A percentile compares a stretch with the other conserved stretches of the same genome.
Conservation (phyloP, 2,329 filamentous ascomycete species). For the Huntiella bhutanensis region DNA sequence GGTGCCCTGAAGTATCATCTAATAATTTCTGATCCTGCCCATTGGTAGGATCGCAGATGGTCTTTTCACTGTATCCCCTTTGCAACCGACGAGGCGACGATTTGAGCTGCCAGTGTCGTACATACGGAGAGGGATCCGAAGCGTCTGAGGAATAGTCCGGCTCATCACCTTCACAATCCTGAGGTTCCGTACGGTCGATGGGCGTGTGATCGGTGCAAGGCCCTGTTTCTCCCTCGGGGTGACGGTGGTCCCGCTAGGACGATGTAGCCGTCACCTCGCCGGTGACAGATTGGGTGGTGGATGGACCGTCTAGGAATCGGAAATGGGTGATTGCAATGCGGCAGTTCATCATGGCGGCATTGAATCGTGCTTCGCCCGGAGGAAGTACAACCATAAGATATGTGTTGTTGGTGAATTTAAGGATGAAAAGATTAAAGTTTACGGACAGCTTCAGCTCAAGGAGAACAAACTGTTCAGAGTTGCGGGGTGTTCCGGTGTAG, state of each 20-base stretch:
- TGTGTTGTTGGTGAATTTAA: slow-evolving; percentile 92
- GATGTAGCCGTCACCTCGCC: slow-evolving; percentile 3
- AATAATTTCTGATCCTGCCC: too few relatives aligned
- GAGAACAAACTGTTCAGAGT: slow-evolving; percentile 61
- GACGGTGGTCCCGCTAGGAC: slow-evolving; percentile 11
- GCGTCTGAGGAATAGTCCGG: too few relatives aligned
- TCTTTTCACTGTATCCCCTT: too few relatives aligned
- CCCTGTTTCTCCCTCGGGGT: background rate
- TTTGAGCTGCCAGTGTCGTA: too few relatives aligned
- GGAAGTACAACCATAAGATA: slow-evolving; percentile 87
- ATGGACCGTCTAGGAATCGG: slow-evolving; percentile 39
- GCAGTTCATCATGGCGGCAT: slow-evolving; percentile 77
- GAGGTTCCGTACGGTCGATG: background rate
- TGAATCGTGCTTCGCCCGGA: slow-evolving; percentile 79
- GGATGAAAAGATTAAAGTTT: slow-evolving; percentile 82
- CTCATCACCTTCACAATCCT: background rate
- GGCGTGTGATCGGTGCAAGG: background rate
- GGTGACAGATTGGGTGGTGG: slow-evolving; percentile 2
- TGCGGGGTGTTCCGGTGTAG: slow-evolving; percentile 63
- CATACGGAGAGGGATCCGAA: too few relatives aligned
- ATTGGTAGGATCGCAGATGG: too few relatives aligned
- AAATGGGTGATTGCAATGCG: slow-evolving; percentile 73
- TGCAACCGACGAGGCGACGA: too few relatives aligned
- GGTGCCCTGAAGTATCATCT: too few relatives aligned
- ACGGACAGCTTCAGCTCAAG: slow-evolving; percentile 62